Conservation (phyloP, 2,329 filamentous ascomycete species). For the Diplodia intermedia region DNA sequence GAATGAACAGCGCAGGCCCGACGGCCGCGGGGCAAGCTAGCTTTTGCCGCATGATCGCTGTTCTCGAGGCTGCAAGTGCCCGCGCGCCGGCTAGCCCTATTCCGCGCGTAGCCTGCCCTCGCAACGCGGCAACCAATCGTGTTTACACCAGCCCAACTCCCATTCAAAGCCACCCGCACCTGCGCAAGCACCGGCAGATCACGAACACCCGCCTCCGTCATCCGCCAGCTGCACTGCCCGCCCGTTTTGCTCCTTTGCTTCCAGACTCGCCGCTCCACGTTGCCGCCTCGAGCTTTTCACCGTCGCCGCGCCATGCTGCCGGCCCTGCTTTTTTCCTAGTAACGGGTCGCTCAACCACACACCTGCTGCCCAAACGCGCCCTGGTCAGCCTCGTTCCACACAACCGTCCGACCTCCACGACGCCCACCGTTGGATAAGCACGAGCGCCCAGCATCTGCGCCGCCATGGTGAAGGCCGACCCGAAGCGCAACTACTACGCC, state of each 20-base stretch:
- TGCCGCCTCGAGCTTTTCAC: neutral
- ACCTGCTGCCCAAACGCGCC: constrained; percentile 26
- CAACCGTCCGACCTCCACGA: constrained; percentile 17
- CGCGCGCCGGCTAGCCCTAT: constrained; percentile 22
- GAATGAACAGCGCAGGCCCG: constrained; percentile 1
- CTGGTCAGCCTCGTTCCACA: constrained; percentile 24
- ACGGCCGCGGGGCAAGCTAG: neutral
- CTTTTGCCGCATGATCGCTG: constrained; percentile 26
- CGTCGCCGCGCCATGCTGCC: constrained; percentile 26
- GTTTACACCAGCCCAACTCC: constrained; percentile 28
- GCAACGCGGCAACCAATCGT: constrained; percentile 23
- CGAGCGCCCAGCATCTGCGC: constrained; percentile 8
- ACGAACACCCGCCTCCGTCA: constrained; percentile 26
- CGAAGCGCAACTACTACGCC: constrained; percentile 80
- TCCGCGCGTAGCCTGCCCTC: constrained; percentile 7
- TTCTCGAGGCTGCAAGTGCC: constrained; percentile 19
- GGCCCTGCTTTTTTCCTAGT: constrained; percentile 29
- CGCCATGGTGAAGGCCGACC: constrained; percentile 73
- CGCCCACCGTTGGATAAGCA: constrained; percentile 11
- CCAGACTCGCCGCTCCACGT: constrained; percentile 2
- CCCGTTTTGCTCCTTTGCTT: constrained; percentile 2
- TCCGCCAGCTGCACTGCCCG: constrained; percentile 13
- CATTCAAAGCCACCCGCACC: constrained; percentile 28
- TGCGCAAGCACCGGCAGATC: constrained; percentile 28
- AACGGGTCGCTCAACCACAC: constrained; percentile 16